Evolutionary conservation across 345 rosid species (phyloP).

Genomic region (Angophora floribunda): DNA sequence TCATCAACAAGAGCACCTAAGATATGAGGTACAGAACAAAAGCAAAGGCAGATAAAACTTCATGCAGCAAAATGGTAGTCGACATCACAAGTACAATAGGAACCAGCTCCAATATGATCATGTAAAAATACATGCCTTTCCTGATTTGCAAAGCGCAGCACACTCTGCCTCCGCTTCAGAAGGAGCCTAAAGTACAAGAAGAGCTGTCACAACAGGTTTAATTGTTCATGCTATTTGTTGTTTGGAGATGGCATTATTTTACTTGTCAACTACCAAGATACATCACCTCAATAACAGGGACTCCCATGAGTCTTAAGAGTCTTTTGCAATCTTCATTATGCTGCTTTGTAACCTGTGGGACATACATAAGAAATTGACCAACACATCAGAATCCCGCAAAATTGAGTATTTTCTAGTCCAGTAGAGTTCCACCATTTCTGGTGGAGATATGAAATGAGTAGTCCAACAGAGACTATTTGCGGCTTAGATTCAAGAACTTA

Average conservation of each 20-base stretch:
- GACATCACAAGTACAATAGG: neutral
- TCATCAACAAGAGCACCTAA: neutral
- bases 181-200: constrained; percentile 51
- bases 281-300: constrained; percentile 83
- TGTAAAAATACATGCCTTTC: constrained; percentile 41
- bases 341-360: constrained; percentile 77
- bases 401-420: neutral
- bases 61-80: neutral
- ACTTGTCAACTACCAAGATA: neutral
- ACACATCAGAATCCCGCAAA: neutral
- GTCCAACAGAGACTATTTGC: neutral
- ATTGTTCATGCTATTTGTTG: neutral
- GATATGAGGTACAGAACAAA: neutral
- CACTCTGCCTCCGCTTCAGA: constrained; percentile 97
- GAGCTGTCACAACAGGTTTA: neutral
- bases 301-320: constrained; percentile 88
- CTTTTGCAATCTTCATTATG: constrained; percentile 93
- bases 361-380: neutral
- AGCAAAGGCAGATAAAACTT: neutral
- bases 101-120: neutral
- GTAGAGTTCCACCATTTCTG: neutral
- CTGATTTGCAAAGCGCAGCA: constrained; percentile 89
- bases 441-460: neutral
- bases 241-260: neutral
- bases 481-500: neutral